Conservation (phyloP, 345 rosid species). For the Firmiana major region DNA sequence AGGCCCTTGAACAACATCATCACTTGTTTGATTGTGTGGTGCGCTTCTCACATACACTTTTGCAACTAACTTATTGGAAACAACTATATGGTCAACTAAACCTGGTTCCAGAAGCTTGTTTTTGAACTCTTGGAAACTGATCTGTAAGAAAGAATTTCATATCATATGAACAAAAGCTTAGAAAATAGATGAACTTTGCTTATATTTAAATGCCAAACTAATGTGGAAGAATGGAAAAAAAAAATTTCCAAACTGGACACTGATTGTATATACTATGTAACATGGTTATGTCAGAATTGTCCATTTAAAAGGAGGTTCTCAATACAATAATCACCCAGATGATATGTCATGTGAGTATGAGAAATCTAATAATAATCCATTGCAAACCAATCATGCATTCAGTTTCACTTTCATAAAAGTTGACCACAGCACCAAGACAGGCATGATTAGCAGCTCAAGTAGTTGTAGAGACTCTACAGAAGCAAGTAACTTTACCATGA, state of each 20-base stretch:
- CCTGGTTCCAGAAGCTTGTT: constrained; percentile 96
- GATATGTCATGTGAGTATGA: background rate
- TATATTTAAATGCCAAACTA: background rate
- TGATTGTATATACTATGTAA: background rate
- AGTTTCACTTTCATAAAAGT: background rate
- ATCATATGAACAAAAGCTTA: background rate
- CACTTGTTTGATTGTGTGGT: constrained; percentile 40
- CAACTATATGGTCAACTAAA: constrained; percentile 85
- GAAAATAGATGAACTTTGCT: background rate
- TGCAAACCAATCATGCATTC: background rate
- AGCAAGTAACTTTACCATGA: background rate
- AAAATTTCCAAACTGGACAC: background rate
- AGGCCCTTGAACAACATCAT: constrained; percentile 39
- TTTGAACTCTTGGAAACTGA: constrained; percentile 95
- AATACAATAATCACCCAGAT: background rate
- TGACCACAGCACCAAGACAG: background rate
- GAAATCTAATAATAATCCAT: background rate
- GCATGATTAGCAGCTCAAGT: background rate
- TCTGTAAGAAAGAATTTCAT: constrained; percentile 40
- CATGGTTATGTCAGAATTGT: background rate
- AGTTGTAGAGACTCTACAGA: background rate
- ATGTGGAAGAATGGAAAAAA: background rate
- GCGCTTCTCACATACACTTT: constrained; percentile 74
- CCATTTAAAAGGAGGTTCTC: background rate
- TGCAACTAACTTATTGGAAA: constrained; percentile 84